phyloP scores from a whole-genome alignment of 495 filamentous ascomycete genomes.

The Hypoxylon trugodes region DNA sequence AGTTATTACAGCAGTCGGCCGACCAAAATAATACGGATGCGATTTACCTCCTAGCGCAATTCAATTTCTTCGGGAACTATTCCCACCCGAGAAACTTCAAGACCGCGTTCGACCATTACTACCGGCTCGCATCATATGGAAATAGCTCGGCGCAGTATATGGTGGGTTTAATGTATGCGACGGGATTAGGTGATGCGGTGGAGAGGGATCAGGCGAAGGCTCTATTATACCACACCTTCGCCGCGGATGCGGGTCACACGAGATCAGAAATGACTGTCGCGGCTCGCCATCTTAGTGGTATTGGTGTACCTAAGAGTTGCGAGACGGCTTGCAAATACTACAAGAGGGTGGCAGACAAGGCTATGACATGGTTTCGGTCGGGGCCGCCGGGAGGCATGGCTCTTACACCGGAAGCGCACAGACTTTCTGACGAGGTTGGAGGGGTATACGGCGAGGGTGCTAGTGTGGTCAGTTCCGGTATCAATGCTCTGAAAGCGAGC shows the following conservation, averaged over 20 bases:
- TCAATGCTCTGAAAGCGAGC: constrained; percentile 76
- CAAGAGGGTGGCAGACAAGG: constrained; percentile 92
- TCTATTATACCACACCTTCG: constrained; percentile 92
- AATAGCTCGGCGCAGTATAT: constrained; percentile 94
- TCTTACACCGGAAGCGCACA: constrained; percentile 77
- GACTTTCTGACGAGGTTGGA: constrained; percentile 86
- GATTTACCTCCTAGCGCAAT: constrained; percentile 87
- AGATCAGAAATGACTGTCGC: constrained; percentile 93
- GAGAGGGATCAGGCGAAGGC: constrained; percentile 91
- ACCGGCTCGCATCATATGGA: constrained; percentile 77
- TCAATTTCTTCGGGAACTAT: constrained; percentile 97
- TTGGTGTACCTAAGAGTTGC: constrained; percentile 85
- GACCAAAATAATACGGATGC: constrained; percentile 83
- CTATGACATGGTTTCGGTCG: constrained; percentile 81
- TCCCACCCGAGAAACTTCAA: constrained; percentile 85
- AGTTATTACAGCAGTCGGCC: constrained; percentile 78
- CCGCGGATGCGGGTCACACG: constrained; percentile 83
- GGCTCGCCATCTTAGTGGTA: constrained; percentile 84
- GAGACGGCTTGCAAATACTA: constrained; percentile 87
- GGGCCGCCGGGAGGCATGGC: constrained; percentile 89
- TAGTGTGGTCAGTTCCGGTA: constrained; percentile 88
- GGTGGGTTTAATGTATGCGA: constrained; percentile 96
- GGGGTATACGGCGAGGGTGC: constrained; percentile 96
- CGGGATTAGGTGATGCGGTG: constrained; percentile 84
- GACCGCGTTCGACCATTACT: constrained; percentile 83